Base-by-base conservation (phyloP, 1,139 yeast genomes). In the Yamadazyma mexicana region DNA sequence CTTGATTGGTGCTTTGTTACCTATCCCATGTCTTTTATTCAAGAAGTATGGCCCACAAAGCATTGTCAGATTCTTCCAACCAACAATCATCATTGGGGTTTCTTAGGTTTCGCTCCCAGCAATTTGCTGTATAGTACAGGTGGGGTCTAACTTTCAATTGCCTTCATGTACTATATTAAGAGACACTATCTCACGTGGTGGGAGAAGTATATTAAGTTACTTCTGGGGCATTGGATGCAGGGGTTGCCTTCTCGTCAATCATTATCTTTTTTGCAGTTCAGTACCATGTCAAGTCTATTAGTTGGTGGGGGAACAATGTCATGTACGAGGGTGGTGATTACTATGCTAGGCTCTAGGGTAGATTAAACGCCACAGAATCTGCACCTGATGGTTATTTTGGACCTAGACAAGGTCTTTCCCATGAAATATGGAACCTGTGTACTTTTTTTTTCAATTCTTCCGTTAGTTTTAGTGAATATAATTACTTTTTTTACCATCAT, bases 271-370 rank as follows among this genome's bases (percentile, higher is more conserved):
- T 81, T 51, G 69, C 80, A 1, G 77, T 77, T 5, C 76, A 74
- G 47, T 75, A 66, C 47, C 66, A 70, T 37, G 64, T 59, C 17
- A 63, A 60, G 35, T 39, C 52, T 6, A 44, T 79, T 33, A 24
- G 42, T 12, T 81, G 87, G 87, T 81, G 87, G 86, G 86, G 87
- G 22, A 73, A 68, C 39, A 48, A 44, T 15, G 71, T 75, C 9
- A 61, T 59, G 45, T 62, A 64, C 69, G 75, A 71, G 57, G 66
- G 69, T 34, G 64, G 66, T 12, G 70, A 70, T 49, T 79, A 5
- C 7, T 11, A 10, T 4, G 18, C 34, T 11, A 26, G 17, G 6
- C 3, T 2, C 8, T 53, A 59, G 28, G 67, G 68, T 18, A 40
- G 52, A 38, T 47, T 54, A 28, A 48, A 55, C 43, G 59, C 57